phyloP scores from a whole-genome alignment of 352 stramenopile genomes.

The Phytophthora quininea region DNA sequence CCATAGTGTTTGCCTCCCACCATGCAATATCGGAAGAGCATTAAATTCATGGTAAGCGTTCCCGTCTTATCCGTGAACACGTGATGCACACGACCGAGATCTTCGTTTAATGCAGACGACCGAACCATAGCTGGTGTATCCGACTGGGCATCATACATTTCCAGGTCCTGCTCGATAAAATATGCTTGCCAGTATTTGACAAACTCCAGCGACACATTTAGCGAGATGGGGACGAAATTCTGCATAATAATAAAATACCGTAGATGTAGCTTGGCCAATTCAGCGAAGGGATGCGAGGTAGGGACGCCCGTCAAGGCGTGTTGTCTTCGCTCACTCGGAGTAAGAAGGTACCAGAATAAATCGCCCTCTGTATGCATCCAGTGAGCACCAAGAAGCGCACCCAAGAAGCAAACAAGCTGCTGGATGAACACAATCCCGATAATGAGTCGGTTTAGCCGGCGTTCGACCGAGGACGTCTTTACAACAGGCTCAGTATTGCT shows the following conservation, averaged over 20 bases:
- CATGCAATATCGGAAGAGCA: constrained; percentile 96
- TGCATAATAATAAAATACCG: constrained; percentile 97
- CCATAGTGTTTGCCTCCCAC: constrained; percentile 94
- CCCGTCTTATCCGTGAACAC: constrained; percentile 96
- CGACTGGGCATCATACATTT: constrained; percentile 92
- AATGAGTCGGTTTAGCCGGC: constrained; percentile 75
- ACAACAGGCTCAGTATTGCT: constrained; percentile 79
- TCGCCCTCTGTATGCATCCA: constrained; percentile 76
- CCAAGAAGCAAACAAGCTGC: constrained; percentile 74
- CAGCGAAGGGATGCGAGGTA: constrained; percentile 50
- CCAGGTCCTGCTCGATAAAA: constrained; percentile 93
- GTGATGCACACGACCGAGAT: constrained; percentile 91
- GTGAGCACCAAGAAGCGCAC: constrained; percentile 61
- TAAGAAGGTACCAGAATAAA: constrained; percentile 72
- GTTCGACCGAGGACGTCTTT: constrained; percentile 82
- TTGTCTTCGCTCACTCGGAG: constrained; percentile 17
- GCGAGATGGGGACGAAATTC: constrained; percentile 97
- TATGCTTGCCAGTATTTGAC: constrained; percentile 96
- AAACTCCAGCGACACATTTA: constrained; percentile 98
- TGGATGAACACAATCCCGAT: constrained; percentile 76
- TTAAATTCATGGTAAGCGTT: constrained; percentile 95
- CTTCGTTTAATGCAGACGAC: constrained; percentile 90
- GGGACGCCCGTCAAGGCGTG: constrained; percentile 15
- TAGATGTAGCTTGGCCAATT: constrained; percentile 84
- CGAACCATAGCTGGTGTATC: constrained; percentile 88